Conservation (phyloP, 202 grass and related monocot genomes). For the Hordeum pubiflorum region DNA sequence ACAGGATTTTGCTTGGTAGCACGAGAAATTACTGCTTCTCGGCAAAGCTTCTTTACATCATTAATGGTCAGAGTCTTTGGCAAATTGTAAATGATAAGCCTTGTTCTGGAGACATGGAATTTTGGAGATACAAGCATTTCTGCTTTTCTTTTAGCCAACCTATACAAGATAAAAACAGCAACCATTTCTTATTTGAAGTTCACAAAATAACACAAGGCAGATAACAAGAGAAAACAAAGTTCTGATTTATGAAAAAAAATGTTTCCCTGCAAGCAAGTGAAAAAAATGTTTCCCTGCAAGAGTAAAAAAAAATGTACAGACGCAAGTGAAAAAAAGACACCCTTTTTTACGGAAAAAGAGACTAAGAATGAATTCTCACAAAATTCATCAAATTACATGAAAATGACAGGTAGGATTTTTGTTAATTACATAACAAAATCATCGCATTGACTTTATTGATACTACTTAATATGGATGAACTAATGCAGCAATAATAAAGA, state of each 20-base stretch:
- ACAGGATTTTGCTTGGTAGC: constrained; percentile 79
- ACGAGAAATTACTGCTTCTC: constrained; percentile 77
- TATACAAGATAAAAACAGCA: constrained; percentile 19
- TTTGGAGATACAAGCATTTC: constrained; percentile 97
- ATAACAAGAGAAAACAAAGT: neutral
- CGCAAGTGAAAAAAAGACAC: neutral
- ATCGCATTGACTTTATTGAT: neutral
- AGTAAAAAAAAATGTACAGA: neutral
- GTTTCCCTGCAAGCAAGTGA: neutral
- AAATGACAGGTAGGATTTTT: neutral
- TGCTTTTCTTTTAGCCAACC: constrained; percentile 69
- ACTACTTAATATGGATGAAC: neutral
- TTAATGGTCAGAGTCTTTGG: constrained; percentile 83
- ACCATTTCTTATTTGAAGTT: neutral
- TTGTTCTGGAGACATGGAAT: constrained; percentile 88
- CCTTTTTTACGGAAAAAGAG: neutral
- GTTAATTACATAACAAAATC: constrained; percentile 7
- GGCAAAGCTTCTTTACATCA: constrained; percentile 91
- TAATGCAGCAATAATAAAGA: neutral
- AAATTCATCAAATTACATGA: neutral
- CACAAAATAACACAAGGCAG: constrained; percentile 4
- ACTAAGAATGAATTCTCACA: neutral
- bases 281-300: neutral
- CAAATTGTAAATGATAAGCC: constrained; percentile 94
- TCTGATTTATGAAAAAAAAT: constrained; percentile 5